Evolutionary conservation across 2,329 filamentous ascomycete species (phyloP).

Genomic region (Apiospora saccharicola): DNA sequence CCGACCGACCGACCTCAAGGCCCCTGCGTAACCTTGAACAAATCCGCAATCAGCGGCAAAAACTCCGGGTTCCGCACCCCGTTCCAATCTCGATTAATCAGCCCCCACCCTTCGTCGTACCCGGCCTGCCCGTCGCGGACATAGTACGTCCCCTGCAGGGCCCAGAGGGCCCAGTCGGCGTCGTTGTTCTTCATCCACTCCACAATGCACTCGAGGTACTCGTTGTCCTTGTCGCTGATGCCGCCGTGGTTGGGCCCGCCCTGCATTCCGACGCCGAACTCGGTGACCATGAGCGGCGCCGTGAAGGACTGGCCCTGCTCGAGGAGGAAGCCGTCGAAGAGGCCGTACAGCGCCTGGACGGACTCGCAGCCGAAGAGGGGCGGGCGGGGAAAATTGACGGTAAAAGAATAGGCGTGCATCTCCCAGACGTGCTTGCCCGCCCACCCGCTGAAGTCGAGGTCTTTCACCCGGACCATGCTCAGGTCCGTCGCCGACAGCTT

Average conservation of each 20-base stretch:
- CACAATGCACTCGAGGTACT: conserved; percentile 60
- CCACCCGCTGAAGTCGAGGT: conserved; percentile 55
- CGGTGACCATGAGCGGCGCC: conserved; percentile 63
- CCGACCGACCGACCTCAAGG: no score
- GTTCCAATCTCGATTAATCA: conserved; percentile 53
- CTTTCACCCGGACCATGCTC: conserved; percentile 47
- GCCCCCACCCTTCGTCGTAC: conserved; percentile 61
- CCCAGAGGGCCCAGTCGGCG: conserved; percentile 67
- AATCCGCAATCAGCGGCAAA: conserved; percentile 42
- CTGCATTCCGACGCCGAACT: conserved; percentile 63
- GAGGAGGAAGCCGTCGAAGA: conserved; percentile 60
- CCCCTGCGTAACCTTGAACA: conserved; percentile 52
- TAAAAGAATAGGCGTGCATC: conserved; percentile 65
- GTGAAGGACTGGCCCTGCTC: conserved; percentile 55
- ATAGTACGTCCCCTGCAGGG: conserved; percentile 65
- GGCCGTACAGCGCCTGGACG: conserved; percentile 53
- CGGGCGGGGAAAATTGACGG: conserved; percentile 54
- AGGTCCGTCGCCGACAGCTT: conserved; percentile 62
- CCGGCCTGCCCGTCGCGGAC: conserved; percentile 58
- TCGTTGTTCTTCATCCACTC: conserved; percentile 63
- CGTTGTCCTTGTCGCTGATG: conserved; percentile 51
- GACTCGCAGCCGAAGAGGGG: conserved; percentile 51
- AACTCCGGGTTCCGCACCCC: conserved; percentile 49
- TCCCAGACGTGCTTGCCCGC: conserved; percentile 65
- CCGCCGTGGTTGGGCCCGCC: conserved; percentile 53